Evolutionary conservation across 2,329 filamentous ascomycete species (phyloP).

Genomic region (Sordariomycetes sp.): DNA sequence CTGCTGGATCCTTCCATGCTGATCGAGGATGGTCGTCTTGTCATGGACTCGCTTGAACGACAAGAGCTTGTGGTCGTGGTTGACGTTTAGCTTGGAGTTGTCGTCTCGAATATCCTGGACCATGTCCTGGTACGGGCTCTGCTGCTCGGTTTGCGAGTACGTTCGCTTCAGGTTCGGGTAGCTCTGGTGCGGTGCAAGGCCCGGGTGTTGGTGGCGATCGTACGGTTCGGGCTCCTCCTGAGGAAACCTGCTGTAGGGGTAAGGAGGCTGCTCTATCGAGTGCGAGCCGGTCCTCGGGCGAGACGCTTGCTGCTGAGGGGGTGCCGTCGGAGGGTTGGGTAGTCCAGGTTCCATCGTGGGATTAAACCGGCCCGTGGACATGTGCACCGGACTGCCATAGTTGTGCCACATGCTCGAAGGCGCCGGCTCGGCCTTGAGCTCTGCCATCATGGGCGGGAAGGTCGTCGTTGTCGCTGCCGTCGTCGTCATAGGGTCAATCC

Average conservation of each 20-base stretch:
- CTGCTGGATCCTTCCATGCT: constrained; percentile 44
- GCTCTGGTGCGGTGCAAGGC: constrained; percentile 34
- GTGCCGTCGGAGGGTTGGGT: constrained; percentile 24
- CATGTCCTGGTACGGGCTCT: constrained; percentile 44
- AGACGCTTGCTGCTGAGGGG: constrained; percentile 29
- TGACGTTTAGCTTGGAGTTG: constrained; percentile 40
- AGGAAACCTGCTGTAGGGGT: constrained; percentile 39
- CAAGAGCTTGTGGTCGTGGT: constrained; percentile 47
- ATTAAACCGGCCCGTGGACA: constrained; percentile 32
- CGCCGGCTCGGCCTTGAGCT: constrained; percentile 45
- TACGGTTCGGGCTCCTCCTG: constrained; percentile 41
- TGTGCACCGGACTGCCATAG: constrained; percentile 40
- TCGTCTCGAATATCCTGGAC: constrained; percentile 48
- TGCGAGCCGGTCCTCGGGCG: constrained; percentile 36
- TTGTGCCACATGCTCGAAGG: constrained; percentile 45
- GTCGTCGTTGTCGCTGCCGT: constrained; percentile 36
- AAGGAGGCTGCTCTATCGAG: constrained; percentile 33
- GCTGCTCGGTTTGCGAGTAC: constrained; percentile 40
- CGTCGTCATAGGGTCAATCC: constrained; percentile 48
- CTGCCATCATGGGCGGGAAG: constrained; percentile 48
- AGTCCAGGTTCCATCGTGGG: constrained; percentile 36
- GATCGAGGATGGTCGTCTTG: constrained; percentile 46
- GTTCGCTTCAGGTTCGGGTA: constrained; percentile 43
- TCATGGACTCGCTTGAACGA: constrained; percentile 44
- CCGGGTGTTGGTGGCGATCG: constrained; percentile 35